Evolutionary conservation across 495 filamentous ascomycete genomes (phyloP).

Genomic region (Immersiella caudata): DNA sequence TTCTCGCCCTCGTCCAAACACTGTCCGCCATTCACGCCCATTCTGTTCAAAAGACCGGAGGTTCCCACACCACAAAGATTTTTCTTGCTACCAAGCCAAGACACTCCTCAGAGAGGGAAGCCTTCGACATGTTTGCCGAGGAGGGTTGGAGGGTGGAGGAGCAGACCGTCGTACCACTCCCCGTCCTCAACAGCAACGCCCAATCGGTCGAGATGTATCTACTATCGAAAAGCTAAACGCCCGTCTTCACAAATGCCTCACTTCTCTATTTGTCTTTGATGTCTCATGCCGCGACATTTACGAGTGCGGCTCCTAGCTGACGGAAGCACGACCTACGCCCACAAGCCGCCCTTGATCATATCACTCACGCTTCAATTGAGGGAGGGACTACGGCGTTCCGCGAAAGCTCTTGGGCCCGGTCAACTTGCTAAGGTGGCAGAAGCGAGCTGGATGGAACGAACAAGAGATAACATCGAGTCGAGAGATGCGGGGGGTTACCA

Average conservation of each 20-base stretch:
- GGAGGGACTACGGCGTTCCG: no score
- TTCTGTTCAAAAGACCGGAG: conserved; percentile 22
- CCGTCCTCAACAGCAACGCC: conserved; percentile 57
- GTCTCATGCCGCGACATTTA: neutral
- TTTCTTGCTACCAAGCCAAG: conserved; percentile 81
- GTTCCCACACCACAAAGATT: conserved; percentile 43
- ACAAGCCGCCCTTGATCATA: no score
- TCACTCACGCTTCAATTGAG: no score
- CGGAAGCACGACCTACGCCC: neutral
- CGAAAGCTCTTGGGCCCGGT: no score
- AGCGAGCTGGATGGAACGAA: no score
- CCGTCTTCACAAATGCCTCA: neutral
- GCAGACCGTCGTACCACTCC: conserved; percentile 55
- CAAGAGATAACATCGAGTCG: no score
- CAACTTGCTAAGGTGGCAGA: no score
- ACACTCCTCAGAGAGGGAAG: conserved; percentile 77
- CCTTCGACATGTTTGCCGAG: conserved; percentile 74
- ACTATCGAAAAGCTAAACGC: conserved; percentile 32
- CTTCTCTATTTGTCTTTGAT: neutral
- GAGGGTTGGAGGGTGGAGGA: conserved; percentile 57
- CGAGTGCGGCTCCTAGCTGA: neutral
- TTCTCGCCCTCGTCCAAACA: conserved; percentile 73
- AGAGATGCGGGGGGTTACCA: no score
- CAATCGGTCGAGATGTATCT: conserved; percentile 66
- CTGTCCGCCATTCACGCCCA: conserved; percentile 55